Base-by-base conservation (phyloP, 2,329 filamentous ascomycete genomes). In the Verruconis gallopava region DNA sequence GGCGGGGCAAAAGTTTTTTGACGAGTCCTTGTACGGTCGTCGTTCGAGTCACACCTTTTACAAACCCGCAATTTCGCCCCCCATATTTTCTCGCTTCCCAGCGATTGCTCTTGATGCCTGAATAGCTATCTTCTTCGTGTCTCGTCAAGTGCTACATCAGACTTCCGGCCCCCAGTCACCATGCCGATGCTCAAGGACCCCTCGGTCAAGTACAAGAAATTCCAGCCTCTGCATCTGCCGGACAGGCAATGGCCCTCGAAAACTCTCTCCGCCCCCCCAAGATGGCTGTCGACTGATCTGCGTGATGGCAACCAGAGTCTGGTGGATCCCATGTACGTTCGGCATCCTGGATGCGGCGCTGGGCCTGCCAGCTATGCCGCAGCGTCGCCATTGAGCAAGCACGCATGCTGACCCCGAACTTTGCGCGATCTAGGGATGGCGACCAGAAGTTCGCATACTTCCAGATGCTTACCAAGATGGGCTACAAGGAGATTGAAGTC, bases 401-500 rank as follows among this genome's bases (percentile, higher is more conserved):
- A 13, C 4, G 21, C 52, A 52, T 36, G 53, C 43, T 32, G 19
- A 28, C 33, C 18, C 36, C 6, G 2, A 40, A 20, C n/a, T n/a
- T n/a, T n/a, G n/a, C n/a, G n/a, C n/a, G n/a, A n/a, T n/a, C 53
- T n/a, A n/a, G 91, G 85, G 91, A 85, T 56, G 85, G 85, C 51
- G 85, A 94, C 38, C 86, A 95, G 69, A 96, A 96, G 67, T 91
- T 82, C 77, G 71, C 72, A 47, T 96, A 88, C 71, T 96, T 96
- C 71, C 79, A 88, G 64, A 93, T 93, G 85, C 76, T 96, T 42
- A 77, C 81, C 54, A 78, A 89, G 47, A 72, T 95, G 38, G 89
- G 91, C 52, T 96, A 93, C 72, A 96, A 95, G 66, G 89, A 96
- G 65, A 95, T 96, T 50, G 89, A 96, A 60, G 81, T 95, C 15